Evolutionary conservation across 2,329 filamentous ascomycete genomes (phyloP).

Genomic region (Colletotrichum sojae): DNA sequence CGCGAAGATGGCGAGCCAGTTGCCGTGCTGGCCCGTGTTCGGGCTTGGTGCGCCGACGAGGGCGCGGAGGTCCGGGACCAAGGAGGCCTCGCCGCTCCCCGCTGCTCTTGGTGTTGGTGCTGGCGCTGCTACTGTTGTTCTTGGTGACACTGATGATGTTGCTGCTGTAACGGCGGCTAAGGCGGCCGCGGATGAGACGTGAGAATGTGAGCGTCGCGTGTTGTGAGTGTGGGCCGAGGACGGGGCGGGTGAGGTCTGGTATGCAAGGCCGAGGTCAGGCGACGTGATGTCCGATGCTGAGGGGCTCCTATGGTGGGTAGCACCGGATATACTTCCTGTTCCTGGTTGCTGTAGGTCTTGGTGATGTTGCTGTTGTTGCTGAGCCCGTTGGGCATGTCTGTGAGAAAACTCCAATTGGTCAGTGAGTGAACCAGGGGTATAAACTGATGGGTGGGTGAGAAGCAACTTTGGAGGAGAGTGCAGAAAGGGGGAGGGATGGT

Average conservation of each 20-base stretch:
- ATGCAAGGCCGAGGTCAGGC: slow-evolving; percentile 20
- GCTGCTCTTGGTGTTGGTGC: background rate
- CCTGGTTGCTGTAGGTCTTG: background rate
- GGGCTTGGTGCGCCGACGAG: slow-evolving; percentile 33
- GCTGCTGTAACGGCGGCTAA: background rate
- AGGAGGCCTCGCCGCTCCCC: background rate
- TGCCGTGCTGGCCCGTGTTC: slow-evolving; percentile 8
- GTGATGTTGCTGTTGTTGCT: slow-evolving; percentile 6
- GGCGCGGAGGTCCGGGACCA: slow-evolving; percentile 27
- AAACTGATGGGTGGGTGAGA: background rate
- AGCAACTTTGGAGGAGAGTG: background rate
- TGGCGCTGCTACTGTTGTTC: background rate
- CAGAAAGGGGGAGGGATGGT: background rate
- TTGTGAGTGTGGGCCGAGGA: slow-evolving; percentile 7
- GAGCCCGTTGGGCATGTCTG: slow-evolving; percentile 16
- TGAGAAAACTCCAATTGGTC: background rate
- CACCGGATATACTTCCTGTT: background rate
- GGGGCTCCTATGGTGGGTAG: slow-evolving; percentile 5
- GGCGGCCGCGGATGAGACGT: background rate
- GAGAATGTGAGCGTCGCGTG: slow-evolving; percentile 2
- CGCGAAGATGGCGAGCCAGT: slow-evolving; percentile 35
- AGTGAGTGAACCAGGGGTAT: slow-evolving; percentile 8
- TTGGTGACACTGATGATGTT: slow-evolving; percentile 2
- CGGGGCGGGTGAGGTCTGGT: slow-evolving; percentile 24
- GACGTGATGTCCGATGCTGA: slow-evolving; percentile 29